Evolutionary conservation across 768 basidiomycete genomes (phyloP), one percentile per base, ranked within the genome.

Genomic region (Trametes maxima): DNA sequence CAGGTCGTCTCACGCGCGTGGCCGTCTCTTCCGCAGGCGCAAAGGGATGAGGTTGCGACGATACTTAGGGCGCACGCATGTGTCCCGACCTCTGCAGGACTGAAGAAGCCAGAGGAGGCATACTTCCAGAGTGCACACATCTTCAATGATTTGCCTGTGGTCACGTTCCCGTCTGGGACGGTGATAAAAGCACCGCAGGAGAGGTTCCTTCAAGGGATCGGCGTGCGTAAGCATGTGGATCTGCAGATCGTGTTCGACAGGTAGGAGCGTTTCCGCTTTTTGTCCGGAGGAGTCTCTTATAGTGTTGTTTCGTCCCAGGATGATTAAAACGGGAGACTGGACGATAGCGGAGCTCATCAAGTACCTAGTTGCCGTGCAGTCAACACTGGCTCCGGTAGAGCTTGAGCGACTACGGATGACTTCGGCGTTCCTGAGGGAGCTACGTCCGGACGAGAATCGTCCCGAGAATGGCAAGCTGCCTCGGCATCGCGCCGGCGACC

Each of bases 251-350:
- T 99, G n/a, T 99, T 99, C 70, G 85, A 89, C 55, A 82, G 95
- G 88, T 91, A 50, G 78, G n/a, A 5, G 2, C 65, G 2, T 11
- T 37, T 10, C 6, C 0, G 10, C 12, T 7, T 22, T 11, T n/a
- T 7, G n/a, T 62, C 17, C 3, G 35, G 17, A 19, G 12, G 2
- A n/a, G 28, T 24, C 28, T 24, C 24, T 59, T 5, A 58, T 25
- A 39, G 21, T 35, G 21, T 35, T 36, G 5, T 17, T n/a, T 35
- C 37, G 5, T 17, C 16, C 4, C 62, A 93, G 92, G 72, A 91
- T 93, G 90, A 85, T 93, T 65, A 90, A 89, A 72, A 92, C 90
- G 47, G 93, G 94, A 28, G 88, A 92, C 65, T 95, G 94, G 95
- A 90, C 88, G 1, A 86, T 89, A 52, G 82, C 86, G 12, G 92